These are phyloP conservation scores for Paspalum vaginatum DNA, from an alignment of 176 grass and related monocot species.

Conservation along the genomic window DNA sequence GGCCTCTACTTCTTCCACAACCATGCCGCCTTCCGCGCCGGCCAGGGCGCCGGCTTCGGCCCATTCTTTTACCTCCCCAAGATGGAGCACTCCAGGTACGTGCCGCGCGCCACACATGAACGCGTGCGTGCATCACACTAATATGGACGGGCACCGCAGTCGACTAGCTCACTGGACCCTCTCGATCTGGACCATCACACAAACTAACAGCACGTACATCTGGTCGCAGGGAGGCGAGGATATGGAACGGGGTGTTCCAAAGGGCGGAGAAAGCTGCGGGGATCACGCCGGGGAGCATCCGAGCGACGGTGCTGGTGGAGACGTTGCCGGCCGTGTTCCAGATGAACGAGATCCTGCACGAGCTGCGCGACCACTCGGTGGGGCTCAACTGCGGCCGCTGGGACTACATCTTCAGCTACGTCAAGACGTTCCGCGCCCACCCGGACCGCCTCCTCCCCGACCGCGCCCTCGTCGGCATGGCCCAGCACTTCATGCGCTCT, in stretches of 20 bases:
- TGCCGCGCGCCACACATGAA: too few species aligned
- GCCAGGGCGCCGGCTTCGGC: constrained; percentile 68
- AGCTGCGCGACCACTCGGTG: constrained; percentile 83
- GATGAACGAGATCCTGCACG: constrained; percentile 96
- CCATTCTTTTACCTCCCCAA: constrained; percentile 99
- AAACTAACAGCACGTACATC: too few species aligned
- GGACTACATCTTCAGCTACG: constrained; percentile 99
- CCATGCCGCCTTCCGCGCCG: constrained; percentile 59
- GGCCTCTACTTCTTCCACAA: constrained; percentile 99
- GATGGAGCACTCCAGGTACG: constrained; percentile 91
- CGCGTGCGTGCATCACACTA: too few species aligned
- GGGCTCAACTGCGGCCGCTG: constrained; percentile 96
- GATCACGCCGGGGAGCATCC: constrained; percentile 70
- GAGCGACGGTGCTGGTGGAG: constrained; percentile 91
- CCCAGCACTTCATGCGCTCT: constrained; percentile 96
- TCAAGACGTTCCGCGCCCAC: constrained; percentile 89
- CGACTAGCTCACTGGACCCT: too few species aligned
- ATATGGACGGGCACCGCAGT: too few species aligned
- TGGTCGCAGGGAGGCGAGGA: constrained; percentile 71
- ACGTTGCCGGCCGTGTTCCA: constrained; percentile 92
- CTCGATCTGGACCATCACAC: too few species aligned
- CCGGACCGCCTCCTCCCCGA: constrained; percentile 88
- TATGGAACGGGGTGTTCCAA: constrained; percentile 89
- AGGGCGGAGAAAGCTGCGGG: constrained; percentile 60
- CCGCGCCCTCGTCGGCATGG: constrained; percentile 89